Base-by-base conservation (phyloP, 768 basidiomycete species). In the Ephemerocybe angulata region DNA sequence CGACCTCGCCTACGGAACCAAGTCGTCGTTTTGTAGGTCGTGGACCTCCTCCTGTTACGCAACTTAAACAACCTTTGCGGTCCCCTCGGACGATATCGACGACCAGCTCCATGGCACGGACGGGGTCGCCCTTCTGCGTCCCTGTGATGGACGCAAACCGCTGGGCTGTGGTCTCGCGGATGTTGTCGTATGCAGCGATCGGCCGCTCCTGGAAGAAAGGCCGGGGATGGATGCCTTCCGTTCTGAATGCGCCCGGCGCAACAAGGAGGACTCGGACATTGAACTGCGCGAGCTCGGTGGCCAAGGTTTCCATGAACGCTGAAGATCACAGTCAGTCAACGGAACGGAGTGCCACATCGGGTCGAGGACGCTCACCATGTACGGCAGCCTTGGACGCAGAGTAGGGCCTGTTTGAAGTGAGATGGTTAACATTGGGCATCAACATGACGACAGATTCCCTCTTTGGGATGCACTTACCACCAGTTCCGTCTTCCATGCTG, bases 301-400 rank as follows among this genome's bases (percentile, higher is more conserved):
- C 67, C 50, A 84, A 71, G 1, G 79, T 77, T 66, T 85, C 84
- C 5, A 77, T 74, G 24, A 85, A 63, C 19, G 81, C 83, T 84
- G 49, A 10, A 41, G 10, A 30, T 47, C 28, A 5, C 21, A 6
- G 4, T 46, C 24, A 46, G 25, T n/a, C n/a, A n/a, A n/a, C n/a
- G n/a, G n/a, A n/a, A 28, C 21, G 8, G 25, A 47, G 27, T 3
- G 8, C 8, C 15, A 17, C 6, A n/a, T 4, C 12, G 7, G n/a
- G 38, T 31, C n/a, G 7, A 19, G 17, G 27, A 22, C 21, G 55
- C 70, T 58, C 61, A 81, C 82, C 75, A 54, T 79, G 82, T 12
- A 84, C 62, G 17, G 84, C 84, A 15, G 81, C 82, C 65, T 86
- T 86, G 2, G 82, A 84, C 4, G 82, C 71, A 2, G 72, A 69